A percentile compares a stretch with the other conserved stretches of the same genome.
These are phyloP conservation scores for Dictyostelium capitatum DNA, from an alignment of 78 protist species.

Conservation along the genomic window DNA sequence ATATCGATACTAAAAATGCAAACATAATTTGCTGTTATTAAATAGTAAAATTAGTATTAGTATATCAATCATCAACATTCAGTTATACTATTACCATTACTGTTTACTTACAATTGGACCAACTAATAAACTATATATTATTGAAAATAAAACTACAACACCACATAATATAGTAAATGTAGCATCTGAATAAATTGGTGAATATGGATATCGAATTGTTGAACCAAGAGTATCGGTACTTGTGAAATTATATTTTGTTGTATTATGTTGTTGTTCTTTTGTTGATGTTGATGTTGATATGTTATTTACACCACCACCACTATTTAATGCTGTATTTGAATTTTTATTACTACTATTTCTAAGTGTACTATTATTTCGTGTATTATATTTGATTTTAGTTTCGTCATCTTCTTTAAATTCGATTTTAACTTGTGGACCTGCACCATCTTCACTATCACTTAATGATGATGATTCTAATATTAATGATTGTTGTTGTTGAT, in stretches of 20 bases:
- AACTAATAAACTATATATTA: constrained; percentile 47
- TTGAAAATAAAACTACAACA: constrained; percentile 55
- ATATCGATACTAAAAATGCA: constrained; percentile 62
- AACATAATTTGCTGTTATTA: constrained; percentile 43
- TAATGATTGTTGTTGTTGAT: constrained; percentile 1
- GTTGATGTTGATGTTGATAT: neutral
- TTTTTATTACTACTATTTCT: constrained; percentile 4
- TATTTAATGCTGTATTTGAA: neutral
- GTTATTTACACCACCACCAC: neutral
- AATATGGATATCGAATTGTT: constrained; percentile 31
- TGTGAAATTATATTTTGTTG: neutral
- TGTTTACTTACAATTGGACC: constrained; percentile 27
- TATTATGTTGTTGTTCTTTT: neutral
- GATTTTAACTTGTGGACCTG: constrained; percentile 20
- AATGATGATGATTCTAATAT: neutral
- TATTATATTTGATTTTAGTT: neutral
- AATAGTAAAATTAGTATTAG: neutral
- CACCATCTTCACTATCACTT: constrained; percentile 20
- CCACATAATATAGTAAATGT: constrained; percentile 34
- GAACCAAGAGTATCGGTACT: neutral
- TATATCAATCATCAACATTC: neutral
- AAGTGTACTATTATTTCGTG: neutral
- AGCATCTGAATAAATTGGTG: constrained; percentile 54
- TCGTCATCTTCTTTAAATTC: constrained; percentile 10
- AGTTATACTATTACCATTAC: no score